These are phyloP conservation scores for Aspergillus sp. DNA, from an alignment of 2,329 filamentous ascomycete species.

Conservation along the genomic window DNA sequence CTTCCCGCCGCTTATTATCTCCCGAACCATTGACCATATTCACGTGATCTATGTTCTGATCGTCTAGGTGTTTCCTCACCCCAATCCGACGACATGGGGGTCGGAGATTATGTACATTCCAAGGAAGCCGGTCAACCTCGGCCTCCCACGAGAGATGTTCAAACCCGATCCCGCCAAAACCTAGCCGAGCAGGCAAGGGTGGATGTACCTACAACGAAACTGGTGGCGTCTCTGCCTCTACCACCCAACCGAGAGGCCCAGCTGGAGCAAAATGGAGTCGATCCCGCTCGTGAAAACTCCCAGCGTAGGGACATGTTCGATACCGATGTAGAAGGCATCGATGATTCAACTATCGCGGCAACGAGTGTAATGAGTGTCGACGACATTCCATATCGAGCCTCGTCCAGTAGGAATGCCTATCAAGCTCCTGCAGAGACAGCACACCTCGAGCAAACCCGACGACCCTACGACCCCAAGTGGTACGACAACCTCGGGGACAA, in stretches of 20 bases:
- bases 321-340: constrained; percentile 44
- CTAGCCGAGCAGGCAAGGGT: constrained; percentile 36
- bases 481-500: constrained; percentile 34
- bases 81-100: constrained; percentile 32
- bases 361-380: constrained; percentile 39
- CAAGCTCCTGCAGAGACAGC: constrained; percentile 20
- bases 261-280: constrained; percentile 17
- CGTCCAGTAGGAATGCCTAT: constrained; percentile 18
- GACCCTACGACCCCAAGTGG: constrained; percentile 29
- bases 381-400: constrained; percentile 25
- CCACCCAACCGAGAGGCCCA: constrained; percentile 15
- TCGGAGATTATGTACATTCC: constrained; percentile 43
- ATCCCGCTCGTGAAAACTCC: constrained; percentile 12
- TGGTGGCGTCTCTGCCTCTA: constrained; percentile 20
- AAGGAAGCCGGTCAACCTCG: constrained; percentile 34
- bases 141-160: constrained; percentile 20
- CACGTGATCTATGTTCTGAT: background rate
- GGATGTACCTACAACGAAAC: constrained; percentile 29
- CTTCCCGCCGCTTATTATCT: background rate
- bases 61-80: background rate
- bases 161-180: constrained; percentile 29
- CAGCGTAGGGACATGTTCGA: constrained; percentile 38
- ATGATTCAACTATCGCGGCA: constrained; percentile 42
- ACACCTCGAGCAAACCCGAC: constrained; percentile 26
- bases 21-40: no score